Percentiles rank a stretch among this genome's conserved stretches.
Conservation (phyloP, 179 eudicot genomes). For the Silene coronaria region DNA sequence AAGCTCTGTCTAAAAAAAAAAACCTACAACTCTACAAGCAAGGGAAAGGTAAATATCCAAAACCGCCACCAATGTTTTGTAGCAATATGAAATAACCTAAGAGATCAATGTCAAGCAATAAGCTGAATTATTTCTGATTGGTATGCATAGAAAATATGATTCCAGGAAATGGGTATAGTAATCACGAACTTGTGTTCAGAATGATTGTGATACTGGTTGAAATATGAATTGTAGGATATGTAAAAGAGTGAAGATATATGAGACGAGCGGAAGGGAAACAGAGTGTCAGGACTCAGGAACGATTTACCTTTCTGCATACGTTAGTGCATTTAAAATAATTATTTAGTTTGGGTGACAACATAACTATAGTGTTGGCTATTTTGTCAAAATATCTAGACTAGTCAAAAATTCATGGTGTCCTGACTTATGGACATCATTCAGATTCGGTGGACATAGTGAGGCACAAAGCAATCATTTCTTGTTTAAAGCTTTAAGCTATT, state of each 20-base stretch:
- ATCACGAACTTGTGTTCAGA: background rate
- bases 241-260: background rate
- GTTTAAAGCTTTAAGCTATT: background rate
- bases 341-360: too few relatives aligned
- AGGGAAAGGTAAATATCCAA: background rate
- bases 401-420: background rate
- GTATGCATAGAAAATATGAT: background rate
- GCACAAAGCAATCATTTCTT: background rate
- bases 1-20: too few relatives aligned
- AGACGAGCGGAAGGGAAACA: background rate
- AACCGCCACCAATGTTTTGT: background rate
- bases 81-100: background rate
- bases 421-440: background rate
- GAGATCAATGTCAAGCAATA: background rate
- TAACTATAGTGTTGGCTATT: background rate
- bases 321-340: too few relatives aligned
- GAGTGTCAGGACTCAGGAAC: too few relatives aligned
- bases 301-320: too few relatives aligned
- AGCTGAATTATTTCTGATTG: background rate
- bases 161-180: background rate
- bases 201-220: background rate
- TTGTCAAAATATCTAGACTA: background rate
- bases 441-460: background rate
- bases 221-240: background rate
- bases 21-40: too few relatives aligned